Conservation (phyloP, 805 yeast genomes). For the Ogataea pini region DNA sequence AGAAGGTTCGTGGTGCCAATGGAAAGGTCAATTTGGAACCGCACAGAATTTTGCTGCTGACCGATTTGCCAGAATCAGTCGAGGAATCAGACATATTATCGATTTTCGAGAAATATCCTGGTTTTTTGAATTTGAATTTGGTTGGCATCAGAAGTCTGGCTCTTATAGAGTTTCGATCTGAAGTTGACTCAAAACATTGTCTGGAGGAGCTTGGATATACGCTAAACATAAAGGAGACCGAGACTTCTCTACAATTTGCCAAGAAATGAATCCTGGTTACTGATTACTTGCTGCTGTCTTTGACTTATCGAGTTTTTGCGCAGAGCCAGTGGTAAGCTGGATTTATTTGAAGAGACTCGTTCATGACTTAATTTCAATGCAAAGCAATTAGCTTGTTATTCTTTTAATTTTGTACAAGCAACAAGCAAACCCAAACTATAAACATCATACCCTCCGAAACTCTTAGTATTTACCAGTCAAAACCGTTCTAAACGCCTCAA, state of each 20-base stretch:
- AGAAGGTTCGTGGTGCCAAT: constrained; percentile 26
- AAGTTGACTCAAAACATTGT: constrained; percentile 44
- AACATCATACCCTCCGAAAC: background rate
- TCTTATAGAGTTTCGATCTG: constrained; percentile 73
- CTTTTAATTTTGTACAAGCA: constrained; percentile 1
- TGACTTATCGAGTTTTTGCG: too few relatives aligned
- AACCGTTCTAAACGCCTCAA: constrained; percentile 71
- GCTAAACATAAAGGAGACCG: constrained; percentile 20
- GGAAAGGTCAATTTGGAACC: constrained; percentile 46
- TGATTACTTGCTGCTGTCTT: too few relatives aligned
- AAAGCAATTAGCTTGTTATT: background rate
- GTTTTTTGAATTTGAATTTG: constrained; percentile 65
- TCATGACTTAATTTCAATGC: background rate
- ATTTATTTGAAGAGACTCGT: too few relatives aligned
- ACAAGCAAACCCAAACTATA: constrained; percentile 2
- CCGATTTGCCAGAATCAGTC: constrained; percentile 53
- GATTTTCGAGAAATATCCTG: constrained; percentile 52
- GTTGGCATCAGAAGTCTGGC: constrained; percentile 72
- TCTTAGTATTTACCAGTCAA: constrained; percentile 64
- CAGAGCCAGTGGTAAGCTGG: too few relatives aligned
- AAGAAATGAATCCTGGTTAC: too few relatives aligned
- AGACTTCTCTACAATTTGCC: constrained; percentile 35
- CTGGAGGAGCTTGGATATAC: constrained; percentile 24
- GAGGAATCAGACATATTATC: constrained; percentile 42
- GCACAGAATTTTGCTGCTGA: constrained; percentile 66